Conservation (phyloP, 306 rosid species). For the Cucumis hystrix region DNA sequence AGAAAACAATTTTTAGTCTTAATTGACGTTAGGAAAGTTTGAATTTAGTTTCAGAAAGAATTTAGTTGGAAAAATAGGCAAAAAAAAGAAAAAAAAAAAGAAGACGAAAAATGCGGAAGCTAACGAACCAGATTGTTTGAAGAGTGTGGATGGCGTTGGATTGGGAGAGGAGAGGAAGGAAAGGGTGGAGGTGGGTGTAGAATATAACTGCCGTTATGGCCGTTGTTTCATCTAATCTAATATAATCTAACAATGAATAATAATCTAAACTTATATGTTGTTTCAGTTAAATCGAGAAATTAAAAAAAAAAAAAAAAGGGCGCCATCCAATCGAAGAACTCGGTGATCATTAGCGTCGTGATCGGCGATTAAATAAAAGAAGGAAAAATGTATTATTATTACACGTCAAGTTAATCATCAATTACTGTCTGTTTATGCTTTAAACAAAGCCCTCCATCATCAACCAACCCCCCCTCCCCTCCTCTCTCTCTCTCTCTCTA, state of each 20-base stretch:
- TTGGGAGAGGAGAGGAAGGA: neutral
- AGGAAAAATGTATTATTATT: neutral
- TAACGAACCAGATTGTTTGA: neutral
- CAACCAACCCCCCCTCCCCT: neutral
- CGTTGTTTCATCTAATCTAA: neutral
- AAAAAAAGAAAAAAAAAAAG: neutral
- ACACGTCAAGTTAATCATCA: neutral
- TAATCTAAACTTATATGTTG: neutral
- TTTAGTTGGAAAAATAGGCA: neutral
- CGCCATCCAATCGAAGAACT: neutral
- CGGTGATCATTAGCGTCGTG: neutral
- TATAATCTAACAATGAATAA: too few species aligned
- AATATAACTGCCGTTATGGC: neutral
- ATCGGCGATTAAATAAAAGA: neutral
- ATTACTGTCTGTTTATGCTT: neutral
- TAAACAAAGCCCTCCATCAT: neutral
- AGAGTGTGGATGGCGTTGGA: neutral
- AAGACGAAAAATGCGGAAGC: neutral
- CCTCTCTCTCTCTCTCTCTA: neutral
- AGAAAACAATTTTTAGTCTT: neutral
- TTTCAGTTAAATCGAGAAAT: neutral
- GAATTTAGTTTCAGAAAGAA: neutral
- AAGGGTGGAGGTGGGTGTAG: neutral
- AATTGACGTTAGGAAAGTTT: neutral
- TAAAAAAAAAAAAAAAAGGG: neutral